Evolutionary conservation across 805 yeast genomes (phyloP).

Genomic region (Spathaspora gorwiae): DNA sequence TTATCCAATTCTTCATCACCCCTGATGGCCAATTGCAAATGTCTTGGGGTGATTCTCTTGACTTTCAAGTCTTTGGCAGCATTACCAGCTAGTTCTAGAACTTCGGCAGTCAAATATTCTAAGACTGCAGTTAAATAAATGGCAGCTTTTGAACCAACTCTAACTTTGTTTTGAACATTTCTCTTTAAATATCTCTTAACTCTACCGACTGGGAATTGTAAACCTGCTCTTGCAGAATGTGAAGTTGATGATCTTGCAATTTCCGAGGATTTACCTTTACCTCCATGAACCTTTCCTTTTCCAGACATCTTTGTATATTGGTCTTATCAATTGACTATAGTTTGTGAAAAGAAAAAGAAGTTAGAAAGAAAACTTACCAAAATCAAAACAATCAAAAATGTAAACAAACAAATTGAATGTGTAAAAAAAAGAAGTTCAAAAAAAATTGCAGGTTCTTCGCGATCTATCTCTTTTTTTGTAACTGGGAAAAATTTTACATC

Average conservation of each 20-base stretch:
- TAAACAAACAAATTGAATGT: conserved; percentile 5
- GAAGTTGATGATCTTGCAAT: conserved; percentile 71
- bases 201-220: conserved; percentile 98
- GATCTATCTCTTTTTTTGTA: not conserved
- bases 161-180: conserved; percentile 74
- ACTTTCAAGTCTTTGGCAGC: conserved; percentile 95
- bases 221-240: conserved; percentile 91
- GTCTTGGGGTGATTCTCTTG: conserved; percentile 97
- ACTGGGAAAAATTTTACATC: too few relatives aligned
- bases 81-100: conserved; percentile 94
- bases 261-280: conserved; percentile 87
- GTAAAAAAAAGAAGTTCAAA: not conserved
- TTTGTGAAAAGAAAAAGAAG: conserved; percentile 3
- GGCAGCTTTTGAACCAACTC: conserved; percentile 87
- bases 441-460: not conserved
- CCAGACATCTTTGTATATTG: conserved; percentile 56
- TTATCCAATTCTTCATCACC: conserved; percentile 97
- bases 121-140: conserved; percentile 93
- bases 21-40: conserved; percentile 92
- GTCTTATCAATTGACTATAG: conserved; percentile 1
- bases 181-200: conserved; percentile 92
- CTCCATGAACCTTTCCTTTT: conserved; percentile 90
- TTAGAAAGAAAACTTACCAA: not conserved
- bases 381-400: conserved; percentile 6
- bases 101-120: conserved; percentile 95